Percentiles rank a stretch among this genome's conserved stretches.
phyloP scores from a whole-genome alignment of 2,329 filamentous ascomycete species.

The Capronia epimyces region DNA sequence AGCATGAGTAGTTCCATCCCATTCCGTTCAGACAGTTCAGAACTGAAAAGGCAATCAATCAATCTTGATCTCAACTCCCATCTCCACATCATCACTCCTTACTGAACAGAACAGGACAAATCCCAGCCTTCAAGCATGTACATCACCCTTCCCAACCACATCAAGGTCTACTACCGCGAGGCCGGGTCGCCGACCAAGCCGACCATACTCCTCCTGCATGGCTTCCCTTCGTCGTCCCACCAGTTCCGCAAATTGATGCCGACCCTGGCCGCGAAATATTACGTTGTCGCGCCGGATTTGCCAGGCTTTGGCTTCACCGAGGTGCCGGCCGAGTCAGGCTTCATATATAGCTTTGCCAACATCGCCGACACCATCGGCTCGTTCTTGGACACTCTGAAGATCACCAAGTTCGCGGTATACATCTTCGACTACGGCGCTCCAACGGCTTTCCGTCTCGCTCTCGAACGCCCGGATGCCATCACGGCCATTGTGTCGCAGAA shows the following conservation, averaged over 20 bases:
- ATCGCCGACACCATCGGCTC: constrained; percentile 45
- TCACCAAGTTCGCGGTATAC: constrained; percentile 51
- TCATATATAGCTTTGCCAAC: constrained; percentile 52
- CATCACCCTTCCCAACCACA: constrained; percentile 22
- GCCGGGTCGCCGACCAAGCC: constrained; percentile 34
- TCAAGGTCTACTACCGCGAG: constrained; percentile 38
- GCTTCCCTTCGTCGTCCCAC: constrained; percentile 44
- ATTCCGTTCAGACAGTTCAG: too few species aligned
- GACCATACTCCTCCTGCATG: constrained; percentile 44
- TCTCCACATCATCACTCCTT: too few species aligned
- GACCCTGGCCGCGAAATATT: constrained; percentile 39
- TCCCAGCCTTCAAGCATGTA: constrained; percentile 12
- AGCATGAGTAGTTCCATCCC: too few species aligned
- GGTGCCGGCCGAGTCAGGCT: constrained; percentile 39
- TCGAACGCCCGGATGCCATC: constrained; percentile 45
- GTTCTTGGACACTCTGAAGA: constrained; percentile 46
- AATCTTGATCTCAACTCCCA: too few species aligned
- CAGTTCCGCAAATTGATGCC: constrained; percentile 46
- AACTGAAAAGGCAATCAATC: too few species aligned
- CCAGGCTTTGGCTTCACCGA: constrained; percentile 57
- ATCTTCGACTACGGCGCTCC: constrained; percentile 62
- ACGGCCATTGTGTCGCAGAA: constrained; percentile 55
- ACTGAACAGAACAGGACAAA: not conserved
- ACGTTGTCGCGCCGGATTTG: constrained; percentile 53
- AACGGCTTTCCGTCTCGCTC: constrained; percentile 49